phyloP scores from a whole-genome alignment of 1,284 basidiomycete species.

The Gymnopus androsaceus region DNA sequence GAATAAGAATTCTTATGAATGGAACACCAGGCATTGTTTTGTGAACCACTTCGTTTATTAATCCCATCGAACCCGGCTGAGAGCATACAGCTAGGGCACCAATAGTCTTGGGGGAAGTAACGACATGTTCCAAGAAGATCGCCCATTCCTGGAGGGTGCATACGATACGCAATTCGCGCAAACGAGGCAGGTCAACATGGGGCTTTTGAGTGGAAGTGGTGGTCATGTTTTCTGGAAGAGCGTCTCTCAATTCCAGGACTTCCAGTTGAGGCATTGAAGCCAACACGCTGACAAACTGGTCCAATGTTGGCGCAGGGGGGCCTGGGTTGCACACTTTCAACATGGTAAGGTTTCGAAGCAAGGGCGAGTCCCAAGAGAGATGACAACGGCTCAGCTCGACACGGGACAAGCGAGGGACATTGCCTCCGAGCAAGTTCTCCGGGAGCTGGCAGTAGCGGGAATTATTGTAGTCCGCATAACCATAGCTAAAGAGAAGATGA shows the following conservation, averaged over 20 bases:
- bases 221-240: constrained; percentile 5
- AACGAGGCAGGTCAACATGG: constrained; percentile 20
- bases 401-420: constrained; percentile 30
- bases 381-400: constrained; percentile 31
- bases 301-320: constrained; percentile 20
- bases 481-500: no score
- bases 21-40: no score
- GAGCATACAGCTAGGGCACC: constrained; percentile 22
- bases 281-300: constrained; percentile 24
- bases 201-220: constrained; percentile 6
- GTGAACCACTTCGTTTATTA: background rate
- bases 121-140: constrained; percentile 22
- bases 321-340: constrained; percentile 23
- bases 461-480: constrained; percentile 13
- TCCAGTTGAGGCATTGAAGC: constrained; percentile 26
- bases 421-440: constrained; percentile 23
- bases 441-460: constrained; percentile 19
- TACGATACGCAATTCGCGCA: constrained; percentile 21
- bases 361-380: constrained; percentile 28
- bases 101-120: constrained; percentile 20
- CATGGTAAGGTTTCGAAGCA: constrained; percentile 26
- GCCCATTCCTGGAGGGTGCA: constrained; percentile 23
- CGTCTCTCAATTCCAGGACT: constrained; percentile 23
- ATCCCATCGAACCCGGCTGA: constrained; percentile 9
- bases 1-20: no score